Evolutionary conservation across 2,329 filamentous ascomycete genomes (phyloP), one percentile per base, ranked within the genome.

Genomic region (Fusarium phyllophilum): DNA sequence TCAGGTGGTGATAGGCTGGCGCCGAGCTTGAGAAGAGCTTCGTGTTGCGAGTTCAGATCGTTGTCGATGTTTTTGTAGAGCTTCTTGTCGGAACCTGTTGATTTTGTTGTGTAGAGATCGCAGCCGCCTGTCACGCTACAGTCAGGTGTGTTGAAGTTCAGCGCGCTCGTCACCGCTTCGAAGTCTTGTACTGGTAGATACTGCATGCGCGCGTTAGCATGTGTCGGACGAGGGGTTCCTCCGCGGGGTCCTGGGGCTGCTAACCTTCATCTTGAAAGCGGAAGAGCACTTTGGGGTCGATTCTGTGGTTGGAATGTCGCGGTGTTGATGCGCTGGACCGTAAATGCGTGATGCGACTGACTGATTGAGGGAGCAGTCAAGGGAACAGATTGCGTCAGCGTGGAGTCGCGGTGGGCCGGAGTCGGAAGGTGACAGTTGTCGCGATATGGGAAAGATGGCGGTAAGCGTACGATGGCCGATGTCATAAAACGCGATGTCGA

Each of bases 31-130:
- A 98, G 87, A 4, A 97, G 89, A 13, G 95, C 94, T 77, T 95
- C 93, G 87, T 98, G 95, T 82, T 97, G 94, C 42, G 93, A 93
- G 82, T 97, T 95, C 67, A 99, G 90, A 36, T 94, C 95, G 79
- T 93, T 91, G 81, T 98, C 95, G 80, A 99, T 98, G 81, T 92
- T 94, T 84, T 95, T 97, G 87, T 98, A 98, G 14, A 99, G 87
- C 81, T 98, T 98, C 89, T 98, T 98, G 82, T 99, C 96, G 73
- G 92, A 92, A 51, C 95, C 95, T 62, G 96, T 95, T 36, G 96
- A 95, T 84, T 99, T 99, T 33, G 95, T 98, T 15, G 96, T 98
- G 86, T 98, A 99, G 24, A 98, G 89, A 83, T 99, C 96, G 87
- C 96, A 98, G 74, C 94, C 94, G 78, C 96, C 96, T 34, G 95